A percentile compares a stretch with the other conserved stretches of the same genome.
Evolutionary conservation across 148 eudicot species (phyloP).

Genomic region (Camellia japonica): DNA sequence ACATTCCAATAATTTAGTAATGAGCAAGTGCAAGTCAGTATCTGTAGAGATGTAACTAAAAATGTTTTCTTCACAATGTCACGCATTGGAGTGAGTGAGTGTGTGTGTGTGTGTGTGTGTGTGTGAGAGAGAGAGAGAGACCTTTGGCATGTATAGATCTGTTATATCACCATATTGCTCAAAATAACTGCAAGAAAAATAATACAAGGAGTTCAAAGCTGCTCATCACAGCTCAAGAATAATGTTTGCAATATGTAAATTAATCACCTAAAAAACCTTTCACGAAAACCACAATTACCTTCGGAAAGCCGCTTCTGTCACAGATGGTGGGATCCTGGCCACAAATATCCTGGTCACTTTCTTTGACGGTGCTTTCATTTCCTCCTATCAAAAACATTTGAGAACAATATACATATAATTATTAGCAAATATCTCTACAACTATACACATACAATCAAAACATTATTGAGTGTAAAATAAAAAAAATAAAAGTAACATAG

Average conservation of each 20-base stretch:
- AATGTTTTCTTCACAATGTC: background rate
- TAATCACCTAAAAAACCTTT: background rate
- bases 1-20: background rate
- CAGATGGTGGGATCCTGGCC: conserved; percentile 86
- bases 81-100: background rate
- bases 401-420: background rate
- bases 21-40: background rate
- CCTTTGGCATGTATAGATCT: conserved; percentile 99
- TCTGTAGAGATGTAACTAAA: too few relatives aligned
- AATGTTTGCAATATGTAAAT: background rate
- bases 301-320: conserved; percentile 71
- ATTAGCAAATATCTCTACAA: background rate
- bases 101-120: background rate
- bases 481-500: background rate
- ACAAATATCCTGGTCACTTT: conserved; percentile 97
- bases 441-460: too few relatives aligned
- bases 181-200: conserved; percentile 65
- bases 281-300: conserved; percentile 41
- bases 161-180: conserved; percentile 90
- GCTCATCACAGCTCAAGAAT: background rate
- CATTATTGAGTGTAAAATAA: background rate
- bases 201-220: background rate
- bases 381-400: conserved; percentile 26
- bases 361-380: conserved; percentile 81
- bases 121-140: conserved; percentile 2